Evolutionary conservation across 2,329 filamentous ascomycete species (phyloP).

Genomic region (Xylaria sp.): DNA sequence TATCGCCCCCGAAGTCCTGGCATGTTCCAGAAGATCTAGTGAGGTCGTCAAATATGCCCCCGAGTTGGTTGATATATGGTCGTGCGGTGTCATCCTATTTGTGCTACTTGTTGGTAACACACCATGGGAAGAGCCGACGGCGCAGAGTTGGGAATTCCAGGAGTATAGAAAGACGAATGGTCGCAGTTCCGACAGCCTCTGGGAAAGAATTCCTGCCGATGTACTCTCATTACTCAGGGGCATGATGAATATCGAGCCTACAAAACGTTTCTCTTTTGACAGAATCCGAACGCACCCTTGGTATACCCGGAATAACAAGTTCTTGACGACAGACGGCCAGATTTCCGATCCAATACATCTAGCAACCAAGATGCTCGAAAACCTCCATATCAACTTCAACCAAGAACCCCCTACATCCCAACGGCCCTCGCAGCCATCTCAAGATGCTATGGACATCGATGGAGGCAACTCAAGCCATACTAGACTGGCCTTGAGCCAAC

Average conservation of each 20-base stretch:
- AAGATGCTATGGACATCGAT: constrained; percentile 75
- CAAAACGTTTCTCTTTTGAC: constrained; percentile 80
- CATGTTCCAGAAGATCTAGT: constrained; percentile 55
- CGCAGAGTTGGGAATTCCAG: constrained; percentile 85
- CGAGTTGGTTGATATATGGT: constrained; percentile 93
- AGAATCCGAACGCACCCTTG: constrained; percentile 91
- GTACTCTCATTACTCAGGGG: constrained; percentile 84
- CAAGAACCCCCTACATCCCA: constrained; percentile 61
- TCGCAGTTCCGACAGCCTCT: constrained; percentile 83
- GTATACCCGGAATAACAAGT: constrained; percentile 84
- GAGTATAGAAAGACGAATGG: constrained; percentile 83
- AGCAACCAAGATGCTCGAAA: constrained; percentile 94
- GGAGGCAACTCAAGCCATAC: constrained; percentile 46
- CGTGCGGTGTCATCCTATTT: constrained; percentile 96
- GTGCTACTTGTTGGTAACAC: constrained; percentile 95
- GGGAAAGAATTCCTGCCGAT: constrained; percentile 76
- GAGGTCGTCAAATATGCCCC: constrained; percentile 69
- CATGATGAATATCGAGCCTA: constrained; percentile 85
- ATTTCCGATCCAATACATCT: constrained; percentile 80
- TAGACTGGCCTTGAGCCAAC: constrained; percentile 80
- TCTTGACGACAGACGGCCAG: constrained; percentile 75
- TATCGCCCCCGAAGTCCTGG: constrained; percentile 89
- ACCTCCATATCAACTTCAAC: constrained; percentile 85
- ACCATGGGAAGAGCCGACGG: constrained; percentile 93
- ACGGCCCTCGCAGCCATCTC: constrained; percentile 42